Evolutionary conservation across 805 yeast species (phyloP).

Genomic region (Spathaspora hagerdaliae): DNA sequence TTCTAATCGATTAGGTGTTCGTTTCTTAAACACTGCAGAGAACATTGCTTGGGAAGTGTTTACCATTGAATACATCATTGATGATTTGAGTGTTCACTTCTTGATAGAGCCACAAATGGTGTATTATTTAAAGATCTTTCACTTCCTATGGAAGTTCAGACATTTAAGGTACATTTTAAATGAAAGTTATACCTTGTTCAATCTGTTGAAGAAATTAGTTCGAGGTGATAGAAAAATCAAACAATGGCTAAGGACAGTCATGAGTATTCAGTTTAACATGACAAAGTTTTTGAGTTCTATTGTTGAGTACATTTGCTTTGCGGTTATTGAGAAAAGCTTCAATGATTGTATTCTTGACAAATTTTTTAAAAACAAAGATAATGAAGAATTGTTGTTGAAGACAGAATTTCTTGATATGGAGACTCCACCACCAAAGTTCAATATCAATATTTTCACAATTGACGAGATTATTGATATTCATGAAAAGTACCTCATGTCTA

Average conservation of each 20-base stretch:
- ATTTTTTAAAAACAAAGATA: conserved; percentile 3
- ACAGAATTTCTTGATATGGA: conserved; percentile 1
- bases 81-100: conserved; percentile 49
- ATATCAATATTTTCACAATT: conserved; percentile 35
- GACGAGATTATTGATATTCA: conserved; percentile 46
- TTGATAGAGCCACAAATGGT: conserved; percentile 21
- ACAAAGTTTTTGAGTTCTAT: conserved; percentile 40
- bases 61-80: conserved; percentile 70
- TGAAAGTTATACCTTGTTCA: conserved; percentile 22
- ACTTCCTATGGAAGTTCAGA: conserved; percentile 77
- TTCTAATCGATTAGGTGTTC: conserved; percentile 66
- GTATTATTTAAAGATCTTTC: conserved; percentile 71
- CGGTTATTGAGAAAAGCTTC: conserved; percentile 43
- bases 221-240: conserved; percentile 25
- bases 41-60: conserved; percentile 90
- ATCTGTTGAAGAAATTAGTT: conserved; percentile 14
- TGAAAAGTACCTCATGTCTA: conserved; percentile 21
- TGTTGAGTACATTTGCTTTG: conserved; percentile 39
- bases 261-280: conserved; percentile 35
- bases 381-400: conserved; percentile 2
- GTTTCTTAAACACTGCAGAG: conserved; percentile 67
- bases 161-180: conserved; percentile 55
- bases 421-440: conserved; percentile 5
- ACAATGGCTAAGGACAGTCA: conserved; percentile 29
- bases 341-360: conserved; percentile 16